These are phyloP conservation scores for Aristolochia californica DNA, from an alignment of 164 flowering plant genomes.

Conservation along the genomic window DNA sequence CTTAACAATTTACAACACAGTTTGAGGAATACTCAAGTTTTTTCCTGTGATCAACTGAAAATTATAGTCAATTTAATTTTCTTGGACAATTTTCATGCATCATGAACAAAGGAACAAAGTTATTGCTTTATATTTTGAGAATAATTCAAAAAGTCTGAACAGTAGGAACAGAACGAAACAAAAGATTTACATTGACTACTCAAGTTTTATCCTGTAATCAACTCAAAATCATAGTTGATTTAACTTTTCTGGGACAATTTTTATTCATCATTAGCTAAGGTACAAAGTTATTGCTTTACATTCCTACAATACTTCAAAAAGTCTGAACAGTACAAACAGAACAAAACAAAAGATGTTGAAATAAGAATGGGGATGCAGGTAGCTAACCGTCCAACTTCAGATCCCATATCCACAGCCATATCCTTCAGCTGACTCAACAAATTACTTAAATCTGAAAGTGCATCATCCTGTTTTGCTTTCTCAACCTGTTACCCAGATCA, in stretches of 20 bases:
- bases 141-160: not conserved
- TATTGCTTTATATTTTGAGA: not conserved
- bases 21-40: too few relatives aligned
- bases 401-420: constrained; percentile 18
- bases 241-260: too few relatives aligned
- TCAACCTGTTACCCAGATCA: constrained; percentile 10
- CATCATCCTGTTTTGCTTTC: constrained; percentile 15
- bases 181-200: too few relatives aligned
- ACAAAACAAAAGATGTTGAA: not conserved
- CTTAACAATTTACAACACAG: too few relatives aligned
- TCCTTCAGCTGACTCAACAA: constrained; percentile 13
- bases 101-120: not conserved
- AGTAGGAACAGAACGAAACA: not conserved
- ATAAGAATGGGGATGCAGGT: not conserved
- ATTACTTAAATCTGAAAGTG: constrained; percentile 12
- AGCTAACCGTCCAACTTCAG: constrained; percentile 36
- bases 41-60: too few relatives aligned
- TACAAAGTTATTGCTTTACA: not conserved
- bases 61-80: too few relatives aligned
- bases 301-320: too few relatives aligned
- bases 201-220: too few relatives aligned
- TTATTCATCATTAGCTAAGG: not conserved
- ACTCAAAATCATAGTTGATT: too few relatives aligned
- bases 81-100: not conserved
- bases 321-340: not conserved